phyloP scores from a whole-genome alignment of 2,329 filamentous ascomycete species.

The Aspergillus neoniger region DNA sequence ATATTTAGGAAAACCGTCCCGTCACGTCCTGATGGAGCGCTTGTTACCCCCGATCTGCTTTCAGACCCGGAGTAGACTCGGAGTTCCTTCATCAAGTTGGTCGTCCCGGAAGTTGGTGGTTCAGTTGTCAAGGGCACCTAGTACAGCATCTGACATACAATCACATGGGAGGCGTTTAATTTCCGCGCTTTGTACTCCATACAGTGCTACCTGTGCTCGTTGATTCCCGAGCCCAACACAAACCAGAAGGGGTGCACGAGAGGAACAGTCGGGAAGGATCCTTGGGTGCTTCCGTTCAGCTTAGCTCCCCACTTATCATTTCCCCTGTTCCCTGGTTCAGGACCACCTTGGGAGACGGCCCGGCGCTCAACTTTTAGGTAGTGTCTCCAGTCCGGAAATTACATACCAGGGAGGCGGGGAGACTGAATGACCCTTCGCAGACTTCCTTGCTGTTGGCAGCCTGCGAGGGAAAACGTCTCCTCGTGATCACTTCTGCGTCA shows the following conservation, averaged over 20 bases:
- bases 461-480: neutral
- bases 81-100: neutral
- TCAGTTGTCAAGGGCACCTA: neutral
- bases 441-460: neutral
- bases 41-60: neutral
- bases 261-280: constrained; percentile 13
- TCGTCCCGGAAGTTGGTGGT: neutral
- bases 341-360: constrained; percentile 3
- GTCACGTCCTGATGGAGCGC: neutral
- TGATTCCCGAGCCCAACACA: neutral
- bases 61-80: neutral
- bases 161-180: neutral
- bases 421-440: neutral
- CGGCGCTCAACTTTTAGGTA: constrained; percentile 13
- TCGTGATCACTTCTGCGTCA: neutral
- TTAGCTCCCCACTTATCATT: constrained; percentile 22
- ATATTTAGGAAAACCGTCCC: neutral
- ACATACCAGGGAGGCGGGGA: constrained; percentile 11
- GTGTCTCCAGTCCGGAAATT: constrained; percentile 19
- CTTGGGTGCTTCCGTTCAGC: constrained; percentile 13
- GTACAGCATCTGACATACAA: neutral
- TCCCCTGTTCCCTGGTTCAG: constrained; percentile 14
- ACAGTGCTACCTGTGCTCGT: neutral
- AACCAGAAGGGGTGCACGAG: neutral
- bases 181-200: neutral